A percentile compares a stretch with the other conserved stretches of the same genome.
These are phyloP conservation scores for Penicillium cataractarum DNA, from an alignment of 495 filamentous ascomycete genomes.

Conservation along the genomic window DNA sequence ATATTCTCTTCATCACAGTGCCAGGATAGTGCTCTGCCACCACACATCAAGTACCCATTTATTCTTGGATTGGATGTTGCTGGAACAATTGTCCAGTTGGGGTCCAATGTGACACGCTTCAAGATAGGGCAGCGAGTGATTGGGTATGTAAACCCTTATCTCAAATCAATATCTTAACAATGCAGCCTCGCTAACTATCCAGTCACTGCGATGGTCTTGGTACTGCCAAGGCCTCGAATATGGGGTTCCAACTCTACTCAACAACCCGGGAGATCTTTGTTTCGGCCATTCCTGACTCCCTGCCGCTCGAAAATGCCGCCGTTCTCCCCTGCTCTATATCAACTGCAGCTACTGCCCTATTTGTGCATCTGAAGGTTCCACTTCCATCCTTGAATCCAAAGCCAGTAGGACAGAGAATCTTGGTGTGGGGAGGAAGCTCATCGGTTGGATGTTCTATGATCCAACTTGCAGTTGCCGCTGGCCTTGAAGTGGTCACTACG, in stretches of 20 bases:
- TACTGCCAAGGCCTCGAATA: slow-evolving; percentile 26
- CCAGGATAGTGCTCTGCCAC: background rate
- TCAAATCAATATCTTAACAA: background rate
- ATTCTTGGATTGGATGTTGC: slow-evolving; percentile 47
- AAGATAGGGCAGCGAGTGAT: slow-evolving; percentile 48
- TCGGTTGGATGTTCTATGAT: slow-evolving; percentile 37
- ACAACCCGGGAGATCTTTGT: slow-evolving; percentile 27
- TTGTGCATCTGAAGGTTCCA: slow-evolving; percentile 38
- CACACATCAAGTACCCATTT: slow-evolving; percentile 13
- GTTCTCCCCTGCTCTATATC: slow-evolving; percentile 52
- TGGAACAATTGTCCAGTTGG: slow-evolving; percentile 43
- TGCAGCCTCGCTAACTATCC: background rate
- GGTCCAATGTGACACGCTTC: slow-evolving; percentile 36
- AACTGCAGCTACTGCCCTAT: slow-evolving; percentile 53
- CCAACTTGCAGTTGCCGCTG: slow-evolving; percentile 39
- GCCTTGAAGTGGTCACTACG: slow-evolving; percentile 42
- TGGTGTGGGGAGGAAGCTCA: slow-evolving; percentile 43
- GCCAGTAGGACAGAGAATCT: slow-evolving; percentile 27
- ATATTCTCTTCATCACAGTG: background rate
- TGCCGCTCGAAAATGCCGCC: slow-evolving; percentile 45
- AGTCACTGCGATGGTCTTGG: slow-evolving; percentile 23
- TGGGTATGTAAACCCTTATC: slow-evolving; percentile 29
- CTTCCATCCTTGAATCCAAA: slow-evolving; percentile 24
- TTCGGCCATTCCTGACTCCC: slow-evolving; percentile 38
- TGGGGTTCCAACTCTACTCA: slow-evolving; percentile 38